A percentile compares a stretch with the other conserved stretches of the same genome.
Conservation (phyloP, 345 rosid genomes). For the Populus simonii region DNA sequence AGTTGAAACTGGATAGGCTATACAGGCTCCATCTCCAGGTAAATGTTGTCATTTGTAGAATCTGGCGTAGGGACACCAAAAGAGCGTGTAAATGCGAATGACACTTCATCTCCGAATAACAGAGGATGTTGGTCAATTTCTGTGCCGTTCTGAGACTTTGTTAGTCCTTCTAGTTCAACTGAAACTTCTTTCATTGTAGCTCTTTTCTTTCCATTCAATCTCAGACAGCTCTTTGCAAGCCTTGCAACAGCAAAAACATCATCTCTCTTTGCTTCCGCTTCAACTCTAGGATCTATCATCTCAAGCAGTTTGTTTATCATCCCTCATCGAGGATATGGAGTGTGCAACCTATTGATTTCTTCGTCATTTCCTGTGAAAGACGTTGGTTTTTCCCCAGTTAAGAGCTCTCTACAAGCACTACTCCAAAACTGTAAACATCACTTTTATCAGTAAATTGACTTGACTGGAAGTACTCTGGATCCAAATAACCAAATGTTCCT, state of each 20-base stretch:
- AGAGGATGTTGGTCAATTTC: too few species aligned
- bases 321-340: conserved; percentile 9
- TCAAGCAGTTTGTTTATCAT: neutral
- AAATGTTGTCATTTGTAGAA: too few species aligned
- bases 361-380: conserved; percentile 7
- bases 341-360: neutral
- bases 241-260: neutral
- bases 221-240: conserved; percentile 9
- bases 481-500: conserved; percentile 32
- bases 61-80: too few species aligned
- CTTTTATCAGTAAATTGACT: conserved; percentile 21
- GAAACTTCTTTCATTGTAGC: conserved; percentile 15
- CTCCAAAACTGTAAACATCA: conserved; percentile 26
- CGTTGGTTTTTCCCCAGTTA: conserved; percentile 18
- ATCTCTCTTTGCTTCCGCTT: neutral
- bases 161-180: conserved; percentile 4
- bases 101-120: too few species aligned
- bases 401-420: conserved; percentile 18
- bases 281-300: neutral
- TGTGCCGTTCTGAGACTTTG: too few species aligned
- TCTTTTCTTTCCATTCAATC: conserved; percentile 2
- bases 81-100: too few species aligned
- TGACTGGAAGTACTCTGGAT: conserved; percentile 13
- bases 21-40: too few species aligned
- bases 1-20: too few species aligned